Evolutionary conservation across 1,284 basidiomycete species (phyloP), one percentile per base, ranked within the genome.

Genomic region (Abortiporus biennis): DNA sequence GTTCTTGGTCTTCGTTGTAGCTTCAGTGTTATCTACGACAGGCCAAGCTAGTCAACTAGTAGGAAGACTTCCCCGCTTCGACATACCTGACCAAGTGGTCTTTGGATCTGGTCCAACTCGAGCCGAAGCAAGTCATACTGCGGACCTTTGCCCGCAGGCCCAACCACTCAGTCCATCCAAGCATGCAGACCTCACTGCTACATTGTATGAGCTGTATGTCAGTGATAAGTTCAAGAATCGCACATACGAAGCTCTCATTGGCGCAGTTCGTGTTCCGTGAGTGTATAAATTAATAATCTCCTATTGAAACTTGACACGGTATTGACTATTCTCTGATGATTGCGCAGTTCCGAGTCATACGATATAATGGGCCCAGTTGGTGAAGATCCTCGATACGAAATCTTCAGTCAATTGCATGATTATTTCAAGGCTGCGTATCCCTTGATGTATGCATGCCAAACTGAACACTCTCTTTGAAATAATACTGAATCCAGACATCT

Each of bases 171-270:
- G 63, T 1, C 78, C 76, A 2, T 44, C 59, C 31, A 65, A 60
- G 52, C 66, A 74, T 47, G 56, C 48, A 3, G 60, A 57, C 6
- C 46, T 78, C 4, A 75, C 72, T 67, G 55, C 57, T 16, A 54
- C 49, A 12, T 30, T 79, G 29, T 64, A 65, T 31, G 55, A 62
- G 22, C 55, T 62, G 20, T 68, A 71, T 43, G 61, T 55, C 25
- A 68, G 69, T 4, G 58, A 71, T 3, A 57, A 50, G 16, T 80
- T 78, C 63, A 63, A 68, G 54, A 44, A 50, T 11, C 62, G 64
- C 40, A 73, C 76, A 0, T 63, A 77, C 9, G 60, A 72, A 32
- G 79, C 72, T 73, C 61, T 83, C 11, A 65, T 65, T 24, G 77
- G 74, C 3, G 78, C 80, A 1, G 58, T 67, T 4, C 48, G 55